phyloP scores from a whole-genome alignment of 495 filamentous ascomycete species.

The Hamigera avellanea region DNA sequence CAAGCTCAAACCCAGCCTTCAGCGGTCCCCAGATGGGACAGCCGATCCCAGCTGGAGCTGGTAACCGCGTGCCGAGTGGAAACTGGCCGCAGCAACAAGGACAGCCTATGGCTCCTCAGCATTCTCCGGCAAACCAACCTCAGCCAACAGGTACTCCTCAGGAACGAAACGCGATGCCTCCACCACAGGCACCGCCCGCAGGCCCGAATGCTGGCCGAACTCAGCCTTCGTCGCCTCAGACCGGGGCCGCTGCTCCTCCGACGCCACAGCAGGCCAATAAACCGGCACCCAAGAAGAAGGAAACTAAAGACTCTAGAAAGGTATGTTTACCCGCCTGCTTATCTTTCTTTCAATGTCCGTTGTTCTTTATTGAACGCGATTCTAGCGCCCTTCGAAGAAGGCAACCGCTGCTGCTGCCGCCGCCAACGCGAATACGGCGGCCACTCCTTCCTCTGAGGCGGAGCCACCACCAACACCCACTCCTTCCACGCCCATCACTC shows the following conservation, averaged over 20 bases:
- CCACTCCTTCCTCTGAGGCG: slow-evolving; percentile 66
- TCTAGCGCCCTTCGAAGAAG: slow-evolving; percentile 55
- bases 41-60: slow-evolving; percentile 38
- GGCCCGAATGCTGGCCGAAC: slow-evolving; percentile 49
- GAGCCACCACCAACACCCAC: slow-evolving; percentile 67
- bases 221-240: slow-evolving; percentile 70
- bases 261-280: slow-evolving; percentile 76
- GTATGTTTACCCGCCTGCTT: slow-evolving; percentile 45
- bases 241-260: slow-evolving; percentile 63
- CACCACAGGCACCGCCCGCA: slow-evolving; percentile 68
- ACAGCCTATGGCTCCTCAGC: slow-evolving; percentile 52
- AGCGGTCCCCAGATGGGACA: slow-evolving; percentile 52
- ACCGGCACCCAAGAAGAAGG: slow-evolving; percentile 77
- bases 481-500: slow-evolving; percentile 76
- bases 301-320: slow-evolving; percentile 60
- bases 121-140: slow-evolving; percentile 36
- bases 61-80: slow-evolving; percentile 37
- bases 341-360: slow-evolving; percentile 9
- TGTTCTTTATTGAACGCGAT: slow-evolving; percentile 8
- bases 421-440: slow-evolving; percentile 41
- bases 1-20: slow-evolving; percentile 76
- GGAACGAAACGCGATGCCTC: slow-evolving; percentile 69
- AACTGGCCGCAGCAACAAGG: slow-evolving; percentile 47
- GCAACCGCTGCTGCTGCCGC: slow-evolving; percentile 45
- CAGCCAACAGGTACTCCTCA: slow-evolving; percentile 64